A percentile compares a stretch with the other conserved stretches of the same genome.
Conservation (phyloP, 2,329 filamentous ascomycete species). For the Beauveria sp. region DNA sequence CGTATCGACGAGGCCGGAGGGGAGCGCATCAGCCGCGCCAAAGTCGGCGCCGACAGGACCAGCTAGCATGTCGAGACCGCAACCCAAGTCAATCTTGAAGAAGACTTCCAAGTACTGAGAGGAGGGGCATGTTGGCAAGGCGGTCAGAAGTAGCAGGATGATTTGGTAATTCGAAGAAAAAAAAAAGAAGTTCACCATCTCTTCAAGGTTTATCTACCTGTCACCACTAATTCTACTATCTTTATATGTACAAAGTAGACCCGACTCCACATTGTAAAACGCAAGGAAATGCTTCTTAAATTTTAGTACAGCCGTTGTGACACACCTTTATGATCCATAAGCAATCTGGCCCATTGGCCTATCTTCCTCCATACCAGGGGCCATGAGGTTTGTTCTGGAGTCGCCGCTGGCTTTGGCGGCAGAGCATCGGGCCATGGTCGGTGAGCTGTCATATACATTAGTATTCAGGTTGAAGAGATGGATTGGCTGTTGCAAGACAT, state of each 20-base stretch:
- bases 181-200: constrained; percentile 5
- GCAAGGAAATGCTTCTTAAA: constrained; percentile 26
- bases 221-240: constrained; percentile 7
- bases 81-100: constrained; percentile 6
- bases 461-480: constrained; percentile 13
- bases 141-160: background rate
- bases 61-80: background rate
- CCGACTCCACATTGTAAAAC: constrained; percentile 21
- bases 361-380: constrained; percentile 58
- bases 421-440: constrained; percentile 96
- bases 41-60: background rate
- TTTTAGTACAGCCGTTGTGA: constrained; percentile 26
- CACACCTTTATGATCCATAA: constrained; percentile 42
- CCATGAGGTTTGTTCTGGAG: constrained; percentile 73
- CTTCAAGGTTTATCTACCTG: constrained; percentile 9
- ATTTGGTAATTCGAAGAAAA: background rate
- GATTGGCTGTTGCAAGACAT: constrained; percentile 27
- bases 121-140: background rate
- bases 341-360: constrained; percentile 54
- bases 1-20: background rate
- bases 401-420: constrained; percentile 81
- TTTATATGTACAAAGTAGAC: constrained; percentile 13
- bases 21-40: background rate
- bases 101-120: background rate
- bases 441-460: constrained; percentile 55